These are phyloP conservation scores for Saccharum spontaneum DNA, from an alignment of 176 grass and related monocot genomes.

Conservation along the genomic window DNA sequence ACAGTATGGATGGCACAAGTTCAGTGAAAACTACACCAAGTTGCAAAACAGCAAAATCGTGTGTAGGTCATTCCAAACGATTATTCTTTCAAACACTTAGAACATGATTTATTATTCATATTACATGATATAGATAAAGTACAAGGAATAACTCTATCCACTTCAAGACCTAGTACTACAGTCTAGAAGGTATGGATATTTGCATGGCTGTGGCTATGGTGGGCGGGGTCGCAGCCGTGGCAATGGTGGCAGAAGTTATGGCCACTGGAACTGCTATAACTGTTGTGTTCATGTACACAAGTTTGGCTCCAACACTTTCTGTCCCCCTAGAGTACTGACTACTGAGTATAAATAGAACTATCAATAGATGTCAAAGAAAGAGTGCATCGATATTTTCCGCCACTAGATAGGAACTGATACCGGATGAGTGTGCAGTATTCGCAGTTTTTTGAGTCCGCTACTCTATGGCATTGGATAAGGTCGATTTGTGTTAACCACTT, in stretches of 20 bases:
- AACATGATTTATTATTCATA: slow-evolving; percentile 31
- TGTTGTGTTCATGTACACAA: background rate
- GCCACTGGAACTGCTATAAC: background rate
- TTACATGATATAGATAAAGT: slow-evolving; percentile 47
- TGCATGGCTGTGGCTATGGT: too few relatives aligned
- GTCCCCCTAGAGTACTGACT: background rate
- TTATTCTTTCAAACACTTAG: slow-evolving; percentile 25
- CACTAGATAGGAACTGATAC: background rate
- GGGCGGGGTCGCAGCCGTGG: background rate
- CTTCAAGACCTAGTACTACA: slow-evolving; percentile 49
- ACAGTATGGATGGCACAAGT: background rate
- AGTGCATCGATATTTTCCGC: background rate
- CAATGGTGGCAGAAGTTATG: background rate
- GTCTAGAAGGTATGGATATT: slow-evolving; percentile 3
- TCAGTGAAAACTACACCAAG: background rate
- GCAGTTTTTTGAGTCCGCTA: background rate
- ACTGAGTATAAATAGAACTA: background rate
- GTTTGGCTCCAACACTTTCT: background rate
- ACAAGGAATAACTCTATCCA: slow-evolving; percentile 50
- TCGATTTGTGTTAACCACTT: background rate
- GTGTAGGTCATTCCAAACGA: background rate
- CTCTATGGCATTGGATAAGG: background rate
- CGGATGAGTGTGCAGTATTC: background rate
- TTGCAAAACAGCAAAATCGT: background rate
- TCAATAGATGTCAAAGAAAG: background rate